phyloP scores from a whole-genome alignment of 495 filamentous ascomycete genomes.

The Trypethelium eluteriae region DNA sequence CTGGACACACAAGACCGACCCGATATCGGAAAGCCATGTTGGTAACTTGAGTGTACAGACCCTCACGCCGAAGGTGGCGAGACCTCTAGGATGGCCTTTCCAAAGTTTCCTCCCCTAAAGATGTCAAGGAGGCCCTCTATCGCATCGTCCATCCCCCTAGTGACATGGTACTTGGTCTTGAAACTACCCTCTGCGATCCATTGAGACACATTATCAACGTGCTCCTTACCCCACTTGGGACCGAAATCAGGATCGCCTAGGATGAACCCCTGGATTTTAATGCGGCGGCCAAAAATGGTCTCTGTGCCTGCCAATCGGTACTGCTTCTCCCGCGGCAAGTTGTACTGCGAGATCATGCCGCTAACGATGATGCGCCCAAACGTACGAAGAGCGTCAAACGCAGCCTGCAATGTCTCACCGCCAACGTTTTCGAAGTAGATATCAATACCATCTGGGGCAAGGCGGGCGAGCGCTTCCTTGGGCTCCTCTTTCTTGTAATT shows the following conservation, averaged over 20 bases:
- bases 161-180: background rate
- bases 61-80: background rate
- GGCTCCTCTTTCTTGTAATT: constrained; percentile 65
- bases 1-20: too few relatives aligned
- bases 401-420: constrained; percentile 71
- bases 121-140: background rate
- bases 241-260: background rate
- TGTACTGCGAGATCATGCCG: constrained; percentile 50
- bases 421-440: constrained; percentile 98
- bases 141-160: background rate
- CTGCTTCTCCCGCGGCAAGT: constrained; percentile 32
- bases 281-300: background rate
- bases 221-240: background rate
- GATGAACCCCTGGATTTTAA: background rate
- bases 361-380: constrained; percentile 46
- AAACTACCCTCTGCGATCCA: background rate
- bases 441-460: constrained; percentile 78
- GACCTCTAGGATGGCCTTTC: background rate
- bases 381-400: constrained; percentile 21
- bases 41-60: background rate
- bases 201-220: background rate
- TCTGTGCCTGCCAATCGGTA: background rate
- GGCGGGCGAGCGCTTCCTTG: constrained; percentile 58
- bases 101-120: background rate
- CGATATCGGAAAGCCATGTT: background rate